Base-by-base conservation (phyloP, 495 filamentous ascomycete species). In the Neurospora sp. region DNA sequence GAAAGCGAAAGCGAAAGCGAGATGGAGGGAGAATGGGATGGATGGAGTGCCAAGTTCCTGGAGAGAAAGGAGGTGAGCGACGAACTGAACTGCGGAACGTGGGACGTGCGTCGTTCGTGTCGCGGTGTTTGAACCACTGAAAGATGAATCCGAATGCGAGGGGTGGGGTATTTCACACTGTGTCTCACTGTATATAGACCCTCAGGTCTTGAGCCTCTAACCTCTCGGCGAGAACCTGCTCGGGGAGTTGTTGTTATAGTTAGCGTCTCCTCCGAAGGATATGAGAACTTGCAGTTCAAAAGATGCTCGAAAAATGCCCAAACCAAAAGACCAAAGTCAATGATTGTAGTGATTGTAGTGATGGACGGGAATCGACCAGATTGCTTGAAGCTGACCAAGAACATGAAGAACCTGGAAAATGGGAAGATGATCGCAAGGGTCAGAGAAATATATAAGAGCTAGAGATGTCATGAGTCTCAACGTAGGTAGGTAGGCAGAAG, bases 1-100 rank as follows among this genome's bases (percentile, higher is more conserved):
- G 18, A 39, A 41, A 38, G 46, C 2, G 18, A 39, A 41, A 38
- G 46, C 2, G 69, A 73, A 73, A 73, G 71, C 73, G 73, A 74
- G 40, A 61, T 27, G 35, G 22, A 35, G 12, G 35, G 22, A 35
- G 20, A n/a, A 53, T 53, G n/a, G 9, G 20, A 4, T 20, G 44
- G 22, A 31, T 31, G 27, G 27, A 31, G 46, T 22, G 46, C 46
- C n/a, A 53, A 53, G 46, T 53, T 20, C 46, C 20, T 20, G 46
- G 46, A 22, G 46, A 53, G 46, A 27, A 59, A 59, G 48, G 48
- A 27, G 48, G 20, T 27, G 20, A 46, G 44, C 44, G 44, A 46
- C 18, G 18, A 46, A 46, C 18, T n/a, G 18, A 48, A 46, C 3
- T 20, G 18, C 18, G 44, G 18, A n/a, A 46, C n/a, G 9, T 48